A percentile compares a stretch with the other conserved stretches of the same genome.
Evolutionary conservation across 805 yeast species (phyloP).

Genomic region (Candida ponderosae): DNA sequence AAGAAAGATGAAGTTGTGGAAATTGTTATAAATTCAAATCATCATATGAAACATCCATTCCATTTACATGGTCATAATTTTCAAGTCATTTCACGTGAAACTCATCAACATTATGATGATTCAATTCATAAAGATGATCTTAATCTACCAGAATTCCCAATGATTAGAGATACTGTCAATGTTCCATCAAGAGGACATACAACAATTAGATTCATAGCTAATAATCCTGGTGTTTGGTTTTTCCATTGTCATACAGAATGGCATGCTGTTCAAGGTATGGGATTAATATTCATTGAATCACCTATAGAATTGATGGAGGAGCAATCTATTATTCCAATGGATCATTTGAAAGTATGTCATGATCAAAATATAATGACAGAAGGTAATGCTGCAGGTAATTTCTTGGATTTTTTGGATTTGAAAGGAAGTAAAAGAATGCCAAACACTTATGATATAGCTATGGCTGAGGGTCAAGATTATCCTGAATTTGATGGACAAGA

Average conservation of each 20-base stretch:
- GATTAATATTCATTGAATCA: slow-evolving; percentile 61
- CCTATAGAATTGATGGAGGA: slow-evolving; percentile 43
- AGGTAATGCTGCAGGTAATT: slow-evolving; percentile 69
- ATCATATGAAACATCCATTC: slow-evolving; percentile 74
- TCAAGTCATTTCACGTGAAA: slow-evolving; percentile 49
- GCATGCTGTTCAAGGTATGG: slow-evolving; percentile 78
- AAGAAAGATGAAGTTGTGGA: slow-evolving; percentile 61
- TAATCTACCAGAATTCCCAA: slow-evolving; percentile 44
- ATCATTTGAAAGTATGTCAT: slow-evolving; percentile 42
- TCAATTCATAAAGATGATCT: not conserved
- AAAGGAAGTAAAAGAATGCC: slow-evolving; percentile 28
- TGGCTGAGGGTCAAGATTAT: not conserved
- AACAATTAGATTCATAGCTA: slow-evolving; percentile 64
- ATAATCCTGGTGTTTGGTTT: slow-evolving; percentile 91
- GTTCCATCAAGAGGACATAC: slow-evolving; percentile 60
- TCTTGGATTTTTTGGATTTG: slow-evolving; percentile 43
- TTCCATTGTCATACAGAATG: slow-evolving; percentile 90
- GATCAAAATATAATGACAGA: slow-evolving; percentile 33
- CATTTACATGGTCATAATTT: slow-evolving; percentile 71
- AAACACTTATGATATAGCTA: not conserved
- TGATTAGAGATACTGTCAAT: slow-evolving; percentile 64
- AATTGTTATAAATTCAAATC: slow-evolving; percentile 66
- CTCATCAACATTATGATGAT: slow-evolving; percentile 23
- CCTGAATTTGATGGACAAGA: not conserved
- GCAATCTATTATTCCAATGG: slow-evolving; percentile 29